These are phyloP conservation scores for Trichoderma koningiopsis DNA, from an alignment of 2,329 filamentous ascomycete genomes.

Conservation along the genomic window DNA sequence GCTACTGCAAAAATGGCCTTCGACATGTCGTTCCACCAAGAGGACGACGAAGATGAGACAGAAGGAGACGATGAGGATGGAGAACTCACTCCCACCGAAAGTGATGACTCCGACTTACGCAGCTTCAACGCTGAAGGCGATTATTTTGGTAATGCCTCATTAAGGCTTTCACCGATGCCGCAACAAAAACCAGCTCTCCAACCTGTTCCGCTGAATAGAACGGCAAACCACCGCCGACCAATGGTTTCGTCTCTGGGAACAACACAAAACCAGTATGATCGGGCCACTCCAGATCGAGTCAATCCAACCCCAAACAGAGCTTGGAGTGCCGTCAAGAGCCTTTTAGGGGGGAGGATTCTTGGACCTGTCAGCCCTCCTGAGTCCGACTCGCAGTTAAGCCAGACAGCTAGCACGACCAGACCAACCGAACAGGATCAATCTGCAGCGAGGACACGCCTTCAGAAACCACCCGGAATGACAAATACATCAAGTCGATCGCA, in stretches of 20 bases:
- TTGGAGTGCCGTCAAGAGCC: constrained; percentile 14
- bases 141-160: constrained; percentile 42
- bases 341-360: neutral
- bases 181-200: neutral
- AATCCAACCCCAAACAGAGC: constrained; percentile 1
- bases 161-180: constrained; percentile 36
- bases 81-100: constrained; percentile 25
- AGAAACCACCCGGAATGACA: neutral
- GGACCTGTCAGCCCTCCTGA: constrained; percentile 22
- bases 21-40: neutral
- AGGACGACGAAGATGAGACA: constrained; percentile 31
- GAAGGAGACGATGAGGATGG: constrained; percentile 4
- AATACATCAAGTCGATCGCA: neutral
- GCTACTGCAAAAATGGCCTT: constrained; percentile 1
- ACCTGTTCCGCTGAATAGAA: neutral
- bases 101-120: constrained; percentile 38
- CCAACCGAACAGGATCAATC: neutral
- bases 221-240: neutral
- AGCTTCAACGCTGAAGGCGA: constrained; percentile 44
- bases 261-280: neutral
- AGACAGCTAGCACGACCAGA: neutral
- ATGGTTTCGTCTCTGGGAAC: neutral
- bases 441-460: neutral
- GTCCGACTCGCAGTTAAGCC: constrained; percentile 20
- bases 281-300: neutral